A percentile compares a stretch with the other conserved stretches of the same genome.
phyloP scores from a whole-genome alignment of 1,139 yeast genomes.

The Kluyveromyces sp. region DNA sequence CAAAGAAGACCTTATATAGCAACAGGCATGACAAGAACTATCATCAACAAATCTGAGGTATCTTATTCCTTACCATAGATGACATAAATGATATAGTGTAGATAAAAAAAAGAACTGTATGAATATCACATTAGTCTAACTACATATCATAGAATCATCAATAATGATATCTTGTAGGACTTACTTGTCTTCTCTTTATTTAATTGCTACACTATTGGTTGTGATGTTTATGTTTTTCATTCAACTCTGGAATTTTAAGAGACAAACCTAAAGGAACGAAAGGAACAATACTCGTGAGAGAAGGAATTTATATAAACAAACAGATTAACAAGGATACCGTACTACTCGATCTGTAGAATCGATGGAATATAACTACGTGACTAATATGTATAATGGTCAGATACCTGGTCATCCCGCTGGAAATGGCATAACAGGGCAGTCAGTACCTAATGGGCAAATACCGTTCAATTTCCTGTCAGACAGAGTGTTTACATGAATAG shows the following conservation, averaged over 20 bases:
- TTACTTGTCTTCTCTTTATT: no score
- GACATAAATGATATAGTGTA: no score
- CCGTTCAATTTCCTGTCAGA: not conserved
- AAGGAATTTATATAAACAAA: not conserved
- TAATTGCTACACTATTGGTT: no score
- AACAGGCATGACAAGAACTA: conserved; percentile 20
- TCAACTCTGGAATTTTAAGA: no score
- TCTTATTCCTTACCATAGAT: not conserved
- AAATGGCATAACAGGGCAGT: not conserved
- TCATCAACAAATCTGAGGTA: conserved; percentile 10
- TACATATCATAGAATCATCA: no score
- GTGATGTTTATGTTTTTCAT: no score
- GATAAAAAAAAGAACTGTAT: not conserved
- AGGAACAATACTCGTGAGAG: no score
- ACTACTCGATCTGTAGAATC: not conserved
- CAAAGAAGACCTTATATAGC: conserved; percentile 28
- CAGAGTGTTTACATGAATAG: conserved; percentile 1
- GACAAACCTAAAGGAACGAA: no score
- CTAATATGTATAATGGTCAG: conserved; percentile 4
- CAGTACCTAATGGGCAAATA: not conserved
- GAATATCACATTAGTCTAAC: not conserved
- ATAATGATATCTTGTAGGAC: no score
- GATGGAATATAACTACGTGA: conserved; percentile 4
- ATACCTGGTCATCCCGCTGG: not conserved
- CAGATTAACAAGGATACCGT: not conserved